Percentiles rank a stretch among this genome's conserved stretches.
Conservation (phyloP, 1,284 basidiomycete species). For the Leucoagaricus sp. region DNA sequence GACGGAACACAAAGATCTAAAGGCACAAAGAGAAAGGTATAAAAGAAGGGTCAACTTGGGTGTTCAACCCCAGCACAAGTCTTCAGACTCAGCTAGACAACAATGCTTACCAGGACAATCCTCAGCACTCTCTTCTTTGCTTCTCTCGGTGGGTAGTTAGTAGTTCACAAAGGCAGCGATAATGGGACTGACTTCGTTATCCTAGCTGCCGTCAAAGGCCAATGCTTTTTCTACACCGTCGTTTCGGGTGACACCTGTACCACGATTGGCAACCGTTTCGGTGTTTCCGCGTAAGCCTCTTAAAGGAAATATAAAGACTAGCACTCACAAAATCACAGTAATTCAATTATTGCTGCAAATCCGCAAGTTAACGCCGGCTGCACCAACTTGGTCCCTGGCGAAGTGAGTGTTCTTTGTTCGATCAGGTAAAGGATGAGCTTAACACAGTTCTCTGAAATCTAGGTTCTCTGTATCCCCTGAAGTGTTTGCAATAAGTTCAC, state of each 20-base stretch:
- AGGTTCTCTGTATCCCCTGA: too few species aligned
- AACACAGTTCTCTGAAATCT: too few species aligned
- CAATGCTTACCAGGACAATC: background rate
- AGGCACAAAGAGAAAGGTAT: too few species aligned
- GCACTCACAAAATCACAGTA: background rate
- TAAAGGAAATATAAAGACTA: too few species aligned
- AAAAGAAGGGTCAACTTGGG: too few species aligned
- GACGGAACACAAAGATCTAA: too few species aligned
- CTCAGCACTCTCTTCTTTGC: background rate
- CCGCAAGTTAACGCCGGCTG: background rate
- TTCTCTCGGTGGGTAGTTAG: background rate
- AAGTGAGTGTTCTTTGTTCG: too few species aligned
- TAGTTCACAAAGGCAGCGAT: background rate
- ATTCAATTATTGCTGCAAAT: background rate
- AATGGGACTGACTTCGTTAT: background rate
- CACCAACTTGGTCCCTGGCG: slow-evolving; percentile 3
- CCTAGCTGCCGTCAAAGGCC: background rate
- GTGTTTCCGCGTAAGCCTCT: background rate
- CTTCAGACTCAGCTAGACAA: too few species aligned
- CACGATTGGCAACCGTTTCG: background rate
- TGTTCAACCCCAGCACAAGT: too few species aligned
- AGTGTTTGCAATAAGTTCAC: too few species aligned
- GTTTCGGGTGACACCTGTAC: background rate
- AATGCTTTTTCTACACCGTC: background rate
- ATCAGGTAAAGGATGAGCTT: too few species aligned